Evolutionary conservation across 75 land plant species (phyloP).

Genomic region (Sequoiadendron giganteum): DNA sequence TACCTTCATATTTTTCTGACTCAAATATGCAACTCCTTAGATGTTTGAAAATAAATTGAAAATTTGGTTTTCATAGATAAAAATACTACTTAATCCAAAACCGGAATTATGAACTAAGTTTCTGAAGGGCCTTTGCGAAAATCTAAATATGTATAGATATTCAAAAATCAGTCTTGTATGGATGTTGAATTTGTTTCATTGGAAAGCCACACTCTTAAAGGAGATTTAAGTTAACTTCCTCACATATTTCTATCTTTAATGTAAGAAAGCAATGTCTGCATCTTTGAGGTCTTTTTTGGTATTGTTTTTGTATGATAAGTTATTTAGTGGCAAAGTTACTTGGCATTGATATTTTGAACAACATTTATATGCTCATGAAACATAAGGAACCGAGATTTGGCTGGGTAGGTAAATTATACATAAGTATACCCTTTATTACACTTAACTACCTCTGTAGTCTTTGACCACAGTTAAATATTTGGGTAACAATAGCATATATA

Average conservation of each 20-base stretch:
- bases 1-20: background rate
- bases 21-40: background rate
- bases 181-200: background rate
- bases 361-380: background rate
- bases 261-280: background rate
- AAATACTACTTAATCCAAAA: background rate
- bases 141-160: background rate
- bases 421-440: background rate
- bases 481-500: background rate
- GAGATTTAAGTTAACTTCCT: background rate
- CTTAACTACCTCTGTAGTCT: background rate
- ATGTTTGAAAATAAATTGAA: background rate
- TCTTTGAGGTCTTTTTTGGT: background rate
- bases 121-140: background rate
- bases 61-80: background rate
- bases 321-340: background rate
- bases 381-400: background rate
- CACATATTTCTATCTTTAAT: background rate
- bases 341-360: background rate
- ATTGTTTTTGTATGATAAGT: background rate
- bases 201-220: background rate
- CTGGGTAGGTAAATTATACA: background rate
- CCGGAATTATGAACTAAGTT: background rate
- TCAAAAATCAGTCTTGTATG: background rate
- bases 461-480: background rate